These are phyloP conservation scores for Neurospora cerealis DNA, from an alignment of 495 filamentous ascomycete genomes.

Conservation along the genomic window DNA sequence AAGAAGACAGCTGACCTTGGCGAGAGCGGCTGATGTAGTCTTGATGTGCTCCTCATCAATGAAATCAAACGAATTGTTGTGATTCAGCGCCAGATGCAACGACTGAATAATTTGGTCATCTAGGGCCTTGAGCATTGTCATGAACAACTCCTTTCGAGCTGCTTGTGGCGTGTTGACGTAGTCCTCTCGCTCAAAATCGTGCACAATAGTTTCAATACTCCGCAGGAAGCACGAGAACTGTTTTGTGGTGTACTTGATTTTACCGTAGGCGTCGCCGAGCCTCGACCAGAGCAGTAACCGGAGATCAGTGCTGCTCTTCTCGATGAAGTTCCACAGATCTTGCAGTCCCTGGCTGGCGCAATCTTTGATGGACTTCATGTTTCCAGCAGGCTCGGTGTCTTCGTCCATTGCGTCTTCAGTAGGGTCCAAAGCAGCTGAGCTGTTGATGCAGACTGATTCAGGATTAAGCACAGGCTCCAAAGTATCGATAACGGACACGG, in stretches of 20 bases:
- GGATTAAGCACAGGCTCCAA: slow-evolving; percentile 87
- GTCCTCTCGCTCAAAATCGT: slow-evolving; percentile 54
- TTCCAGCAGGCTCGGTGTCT: slow-evolving; percentile 1
- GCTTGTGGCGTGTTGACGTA: slow-evolving; percentile 51
- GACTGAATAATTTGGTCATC: slow-evolving; percentile 64
- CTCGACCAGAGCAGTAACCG: slow-evolving; percentile 80
- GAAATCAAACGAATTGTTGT: slow-evolving; percentile 68
- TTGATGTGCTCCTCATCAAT: slow-evolving; percentile 67
- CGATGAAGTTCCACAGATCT: slow-evolving; percentile 77
- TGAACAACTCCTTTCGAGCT: slow-evolving; percentile 53
- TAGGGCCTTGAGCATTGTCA: slow-evolving; percentile 66
- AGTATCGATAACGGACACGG: slow-evolving; percentile 75
- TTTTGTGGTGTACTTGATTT: slow-evolving; percentile 73
- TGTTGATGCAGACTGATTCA: slow-evolving; percentile 39
- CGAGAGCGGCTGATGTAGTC: slow-evolving; percentile 57
- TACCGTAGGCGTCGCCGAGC: slow-evolving; percentile 75
- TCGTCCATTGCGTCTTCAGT: background rate
- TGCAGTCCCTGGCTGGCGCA: slow-evolving; percentile 40
- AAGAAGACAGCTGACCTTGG: slow-evolving; percentile 57
- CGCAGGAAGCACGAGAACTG: slow-evolving; percentile 76
- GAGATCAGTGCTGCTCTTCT: slow-evolving; percentile 67
- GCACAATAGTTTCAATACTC: slow-evolving; percentile 71
- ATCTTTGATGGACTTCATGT: slow-evolving; percentile 29
- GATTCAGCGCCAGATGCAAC: slow-evolving; percentile 52
- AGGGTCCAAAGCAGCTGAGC: background rate